phyloP scores from a whole-genome alignment of 129 eudicot genomes.

The Pseudognaphalium luteoalbum region DNA sequence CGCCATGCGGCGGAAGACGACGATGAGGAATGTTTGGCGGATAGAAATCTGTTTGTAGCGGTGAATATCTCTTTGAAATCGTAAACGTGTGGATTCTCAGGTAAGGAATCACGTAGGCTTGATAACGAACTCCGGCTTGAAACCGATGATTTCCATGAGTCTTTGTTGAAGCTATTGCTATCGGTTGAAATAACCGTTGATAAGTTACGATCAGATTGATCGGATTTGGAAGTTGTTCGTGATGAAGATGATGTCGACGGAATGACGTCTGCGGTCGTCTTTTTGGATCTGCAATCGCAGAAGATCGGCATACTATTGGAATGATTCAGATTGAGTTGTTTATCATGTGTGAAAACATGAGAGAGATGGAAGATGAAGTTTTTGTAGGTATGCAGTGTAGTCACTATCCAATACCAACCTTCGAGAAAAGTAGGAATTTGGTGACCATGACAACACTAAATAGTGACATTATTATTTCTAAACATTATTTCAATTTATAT shows the following conservation, averaged over 20 bases:
- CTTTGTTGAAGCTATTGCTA: slow-evolving; percentile 43
- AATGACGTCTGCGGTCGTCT: slow-evolving; percentile 28
- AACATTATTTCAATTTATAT: no score
- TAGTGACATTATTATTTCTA: no score
- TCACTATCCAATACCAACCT: neutral
- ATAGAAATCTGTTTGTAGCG: slow-evolving; percentile 60
- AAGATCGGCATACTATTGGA: slow-evolving; percentile 11
- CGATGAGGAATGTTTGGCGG: slow-evolving; percentile 42
- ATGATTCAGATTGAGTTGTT: slow-evolving; percentile 2
- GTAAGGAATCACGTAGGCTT: slow-evolving; percentile 62
- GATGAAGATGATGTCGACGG: slow-evolving; percentile 20
- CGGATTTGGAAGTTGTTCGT: slow-evolving; percentile 21
- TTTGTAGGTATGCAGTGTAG: slow-evolving; percentile 5
- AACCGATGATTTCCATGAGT: slow-evolving; percentile 48
- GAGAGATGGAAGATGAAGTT: neutral
- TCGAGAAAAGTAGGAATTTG: neutral
- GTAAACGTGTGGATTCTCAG: slow-evolving; percentile 64
- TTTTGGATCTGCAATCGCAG: slow-evolving; percentile 45
- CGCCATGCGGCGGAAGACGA: slow-evolving; percentile 76
- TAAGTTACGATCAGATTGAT: neutral
- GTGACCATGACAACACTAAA: neutral
- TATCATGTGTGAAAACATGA: slow-evolving; percentile 5
- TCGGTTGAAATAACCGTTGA: slow-evolving; percentile 22
- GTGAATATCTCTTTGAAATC: slow-evolving; percentile 57
- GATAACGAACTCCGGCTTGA: slow-evolving; percentile 48